Percentiles rank a stretch among this genome's conserved stretches.
Evolutionary conservation across 108 stramenopile species (phyloP).

Genomic region (Nitzschia sp.): DNA sequence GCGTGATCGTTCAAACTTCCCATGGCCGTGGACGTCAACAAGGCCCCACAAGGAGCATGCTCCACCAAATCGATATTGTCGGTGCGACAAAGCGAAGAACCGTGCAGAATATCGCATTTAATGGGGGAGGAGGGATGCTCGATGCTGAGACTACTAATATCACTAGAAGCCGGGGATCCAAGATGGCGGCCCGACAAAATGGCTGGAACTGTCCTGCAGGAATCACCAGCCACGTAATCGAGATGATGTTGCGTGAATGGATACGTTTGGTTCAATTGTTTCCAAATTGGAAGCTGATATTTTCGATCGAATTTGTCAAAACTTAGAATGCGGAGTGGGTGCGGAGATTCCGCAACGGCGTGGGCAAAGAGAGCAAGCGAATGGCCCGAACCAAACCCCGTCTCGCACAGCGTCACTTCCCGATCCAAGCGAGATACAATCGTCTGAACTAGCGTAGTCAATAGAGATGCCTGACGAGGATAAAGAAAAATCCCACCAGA

Average conservation of each 20-base stretch:
- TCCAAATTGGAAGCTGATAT: conserved; percentile 39
- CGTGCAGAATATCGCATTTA: conserved; percentile 54
- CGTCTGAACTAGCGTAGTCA: conserved; percentile 15
- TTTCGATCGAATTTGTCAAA: conserved; percentile 64
- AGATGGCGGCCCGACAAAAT: conserved; percentile 4
- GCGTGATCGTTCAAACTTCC: conserved; percentile 25
- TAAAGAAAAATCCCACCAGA: conserved; percentile 62
- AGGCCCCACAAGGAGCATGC: conserved; percentile 28
- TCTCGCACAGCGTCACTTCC: conserved; percentile 40
- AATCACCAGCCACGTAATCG: conserved; percentile 31
- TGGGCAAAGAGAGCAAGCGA: conserved; percentile 39
- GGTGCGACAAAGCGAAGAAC: conserved; percentile 47
- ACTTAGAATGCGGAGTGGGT: conserved; percentile 20
- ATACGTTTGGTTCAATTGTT: conserved; percentile 18
- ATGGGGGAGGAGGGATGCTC: background rate
- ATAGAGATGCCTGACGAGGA: conserved; percentile 41
- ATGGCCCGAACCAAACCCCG: conserved; percentile 60
- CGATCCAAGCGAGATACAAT: background rate
- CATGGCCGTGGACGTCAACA: conserved; percentile 63
- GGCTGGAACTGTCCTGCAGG: conserved; percentile 41
- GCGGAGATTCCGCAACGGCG: background rate
- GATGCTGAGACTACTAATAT: background rate
- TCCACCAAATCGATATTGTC: conserved; percentile 59
- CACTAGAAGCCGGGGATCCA: background rate
- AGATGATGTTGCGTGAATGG: conserved; percentile 5